These are phyloP conservation scores for Microsporum ferrugineum DNA, from an alignment of 2,329 filamentous ascomycete species.

Conservation along the genomic window DNA sequence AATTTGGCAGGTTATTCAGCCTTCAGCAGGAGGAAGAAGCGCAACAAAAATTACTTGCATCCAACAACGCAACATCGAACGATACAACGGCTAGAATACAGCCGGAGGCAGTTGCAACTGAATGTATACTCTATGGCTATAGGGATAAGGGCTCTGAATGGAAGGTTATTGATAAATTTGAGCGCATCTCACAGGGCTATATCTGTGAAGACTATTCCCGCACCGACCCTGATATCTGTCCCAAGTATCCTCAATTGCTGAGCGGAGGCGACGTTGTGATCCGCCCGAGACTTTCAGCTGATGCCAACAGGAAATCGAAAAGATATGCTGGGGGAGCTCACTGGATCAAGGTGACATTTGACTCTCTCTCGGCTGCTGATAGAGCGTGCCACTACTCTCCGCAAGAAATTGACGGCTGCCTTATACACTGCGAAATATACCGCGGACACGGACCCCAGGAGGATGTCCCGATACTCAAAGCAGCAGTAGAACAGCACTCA, in stretches of 20 bases:
- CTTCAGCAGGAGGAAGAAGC: constrained; percentile 37
- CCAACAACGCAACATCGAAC: constrained; percentile 27
- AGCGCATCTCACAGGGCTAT: constrained; percentile 63
- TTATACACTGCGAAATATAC: constrained; percentile 62
- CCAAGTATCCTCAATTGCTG: constrained; percentile 60
- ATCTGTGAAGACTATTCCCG: constrained; percentile 92
- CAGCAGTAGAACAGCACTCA: constrained; percentile 20
- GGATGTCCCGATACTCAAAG: constrained; percentile 52
- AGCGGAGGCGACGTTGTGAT: constrained; percentile 61
- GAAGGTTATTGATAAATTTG: constrained; percentile 79
- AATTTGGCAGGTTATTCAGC: constrained; percentile 36
- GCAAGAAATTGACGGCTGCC: constrained; percentile 57
- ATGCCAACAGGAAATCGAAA: constrained; percentile 69
- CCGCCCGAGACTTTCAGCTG: constrained; percentile 54
- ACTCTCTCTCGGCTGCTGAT: constrained; percentile 59
- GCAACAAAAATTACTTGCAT: constrained; percentile 21
- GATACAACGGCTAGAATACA: constrained; percentile 30
- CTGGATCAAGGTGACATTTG: constrained; percentile 84
- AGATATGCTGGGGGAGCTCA: constrained; percentile 71
- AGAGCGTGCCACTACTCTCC: constrained; percentile 59
- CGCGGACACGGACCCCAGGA: constrained; percentile 51
- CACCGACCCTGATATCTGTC: constrained; percentile 59
- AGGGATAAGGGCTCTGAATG: constrained; percentile 57
- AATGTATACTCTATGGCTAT: constrained; percentile 80
- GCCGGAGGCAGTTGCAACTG: constrained; percentile 49